A percentile compares a stretch with the other conserved stretches of the same genome.
Conservation (phyloP, 768 basidiomycete genomes). For the Lyophyllum atratum region DNA sequence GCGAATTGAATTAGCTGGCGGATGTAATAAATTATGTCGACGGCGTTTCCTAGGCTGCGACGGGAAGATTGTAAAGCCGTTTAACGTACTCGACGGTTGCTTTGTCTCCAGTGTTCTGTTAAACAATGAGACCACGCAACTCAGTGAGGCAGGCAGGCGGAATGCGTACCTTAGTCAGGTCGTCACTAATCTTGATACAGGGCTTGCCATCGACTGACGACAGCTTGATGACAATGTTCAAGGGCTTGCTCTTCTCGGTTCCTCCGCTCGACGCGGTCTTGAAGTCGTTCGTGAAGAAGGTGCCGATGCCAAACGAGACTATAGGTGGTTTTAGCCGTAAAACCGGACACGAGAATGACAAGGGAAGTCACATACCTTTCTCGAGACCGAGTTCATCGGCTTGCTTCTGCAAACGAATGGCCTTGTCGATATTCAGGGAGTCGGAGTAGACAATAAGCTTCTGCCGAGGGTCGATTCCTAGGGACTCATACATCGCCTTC, state of each 20-base stretch:
- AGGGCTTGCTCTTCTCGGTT: conserved; percentile 67
- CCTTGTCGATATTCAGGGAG: conserved; percentile 69
- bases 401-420: conserved; percentile 67
- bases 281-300: conserved; percentile 91
- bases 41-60: background rate
- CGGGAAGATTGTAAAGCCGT: conserved; percentile 39
- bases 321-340: background rate
- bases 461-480: conserved; percentile 65
- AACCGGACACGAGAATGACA: background rate
- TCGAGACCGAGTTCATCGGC: conserved; percentile 73
- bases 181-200: conserved; percentile 95
- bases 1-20: background rate
- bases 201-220: conserved; percentile 68
- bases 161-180: conserved; percentile 68
- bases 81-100: conserved; percentile 65
- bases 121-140: background rate
- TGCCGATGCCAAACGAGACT: conserved; percentile 95
- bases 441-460: conserved; percentile 89
- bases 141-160: background rate
- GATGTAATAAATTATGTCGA: background rate
- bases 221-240: conserved; percentile 97
- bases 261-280: conserved; percentile 39
- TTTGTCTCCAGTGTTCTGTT: conserved; percentile 68
- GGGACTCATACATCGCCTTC: conserved; percentile 65
- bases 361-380: conserved; percentile 39